Base-by-base conservation (phyloP, 768 basidiomycete genomes). In the Lactifluus hygrophoroides region DNA sequence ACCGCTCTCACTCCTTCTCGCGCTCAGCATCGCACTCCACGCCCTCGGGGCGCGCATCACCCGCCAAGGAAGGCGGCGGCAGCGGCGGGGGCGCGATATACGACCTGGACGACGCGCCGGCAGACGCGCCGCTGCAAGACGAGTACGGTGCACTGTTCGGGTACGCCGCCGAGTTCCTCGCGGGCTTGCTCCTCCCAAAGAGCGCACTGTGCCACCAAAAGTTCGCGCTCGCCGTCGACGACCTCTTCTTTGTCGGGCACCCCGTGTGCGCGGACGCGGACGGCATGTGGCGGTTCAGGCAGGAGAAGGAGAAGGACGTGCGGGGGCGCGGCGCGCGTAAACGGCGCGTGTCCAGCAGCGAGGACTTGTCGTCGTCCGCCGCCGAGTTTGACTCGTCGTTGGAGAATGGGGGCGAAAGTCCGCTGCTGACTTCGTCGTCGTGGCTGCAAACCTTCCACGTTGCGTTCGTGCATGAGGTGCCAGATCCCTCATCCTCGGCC, bases 231-330 rank as follows among this genome's bases (percentile, higher is more conserved):
- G 72, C 90, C 40, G 86, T 96, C 25, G 94, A 98, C 68, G 86
- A 94, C 65, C 77, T 98, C 25, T 90, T 84, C 5, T 98, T 97
- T 69, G 78, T 97, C 44, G 96, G 96, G 0, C 94, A 98, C 69
- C 96, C 95, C 1, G 93, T 97, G 2, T 89, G 87, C 67, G 81
- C 81, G 11, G 86, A 89, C 52, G 66, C 75, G 28, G 84, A 86
- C 64, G 89, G 86, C 1, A 75, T 68, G 14, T 94, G 94, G 92
- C 75, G 76, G 40, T 90, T 90, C 69, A 82, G 79, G 67, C 74
- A 75, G n/a, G 86, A 87, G 65, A 83, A 79, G 62, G 82, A 87
- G 65, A 83, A 79, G 63, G 80, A 81, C 64, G 59, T 72, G 42
- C 74, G 70, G 37, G 75, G 79, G 35, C 72, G 85, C 25, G 84